Base-by-base conservation (phyloP, 1,139 yeast genomes). In the Saccharomyces hybrid region DNA sequence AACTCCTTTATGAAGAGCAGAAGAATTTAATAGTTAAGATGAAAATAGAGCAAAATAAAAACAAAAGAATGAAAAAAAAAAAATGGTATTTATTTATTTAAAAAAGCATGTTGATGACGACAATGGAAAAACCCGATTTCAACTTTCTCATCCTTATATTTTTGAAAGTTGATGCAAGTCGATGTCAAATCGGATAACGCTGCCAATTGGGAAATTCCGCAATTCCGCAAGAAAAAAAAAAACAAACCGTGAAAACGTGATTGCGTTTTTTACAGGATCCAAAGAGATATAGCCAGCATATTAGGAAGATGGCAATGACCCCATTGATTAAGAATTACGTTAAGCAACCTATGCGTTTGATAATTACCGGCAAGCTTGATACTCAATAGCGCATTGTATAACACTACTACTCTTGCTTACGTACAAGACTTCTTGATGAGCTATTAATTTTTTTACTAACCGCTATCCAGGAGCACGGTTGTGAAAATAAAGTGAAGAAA, bases 191-290 rank as follows among this genome's bases (percentile, higher is more conserved):
- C 42, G 42, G 42, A 38, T 38, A 38, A 38, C 42, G 42, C 42
- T 38, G 42, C 42, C 25, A 38, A 38, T 38, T 38, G 42, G 42
- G 42, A 38, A 38, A 38, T 38, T 38, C 42, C 42, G 42, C 42
- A 38, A 38, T 38, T 38, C 42, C 42, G 42, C 42, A 38, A 38
- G 42, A 20, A 38, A 38, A 38, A 38, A 38, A 38, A 38, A 38
- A 13, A 20, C 23, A 20, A 38, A 38, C 2, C 20, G 42, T 38
- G 42, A 38, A 38, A 38, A 38, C 42, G 42, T 38, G 42, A 38
- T 38, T 14, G 42, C 42, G 11, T 38, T 38, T 38, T 38, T 16
- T 38, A 38, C 42, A 38, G 42, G 25, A 20, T 38, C 42, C 42
- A 16, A 38, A 38, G 11, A 38, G 42, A 38, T 4, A 38, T 38